These are phyloP conservation scores for Cytospora leucostoma DNA, from an alignment of 2,329 filamentous ascomycete species.

Conservation along the genomic window DNA sequence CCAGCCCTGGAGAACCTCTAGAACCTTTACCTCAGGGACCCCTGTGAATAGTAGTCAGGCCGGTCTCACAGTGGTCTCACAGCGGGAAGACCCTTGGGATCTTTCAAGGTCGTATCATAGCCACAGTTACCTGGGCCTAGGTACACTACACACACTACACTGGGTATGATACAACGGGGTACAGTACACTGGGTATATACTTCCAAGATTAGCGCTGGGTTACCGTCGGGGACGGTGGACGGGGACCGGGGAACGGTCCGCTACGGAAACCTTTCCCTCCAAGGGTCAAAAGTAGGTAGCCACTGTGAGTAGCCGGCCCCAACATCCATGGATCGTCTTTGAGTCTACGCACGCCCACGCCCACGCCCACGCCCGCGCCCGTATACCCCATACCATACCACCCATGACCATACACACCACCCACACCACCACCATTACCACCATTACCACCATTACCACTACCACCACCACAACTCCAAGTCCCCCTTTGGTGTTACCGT, in stretches of 20 bases:
- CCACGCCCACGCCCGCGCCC: no score
- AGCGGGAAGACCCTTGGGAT: not conserved
- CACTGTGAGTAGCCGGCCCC: no score
- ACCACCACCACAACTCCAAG: not conserved
- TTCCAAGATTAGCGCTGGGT: not conserved
- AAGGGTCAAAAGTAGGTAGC: not conserved
- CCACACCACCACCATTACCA: not conserved
- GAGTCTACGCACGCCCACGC: no score
- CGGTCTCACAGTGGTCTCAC: not conserved
- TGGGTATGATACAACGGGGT: not conserved
- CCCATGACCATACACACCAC: not conserved
- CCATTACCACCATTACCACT: not conserved
- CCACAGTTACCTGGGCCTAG: constrained; percentile 3
- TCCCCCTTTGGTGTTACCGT: not conserved
- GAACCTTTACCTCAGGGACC: no score
- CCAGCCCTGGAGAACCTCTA: no score
- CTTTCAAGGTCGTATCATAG: not conserved
- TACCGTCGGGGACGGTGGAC: no score
- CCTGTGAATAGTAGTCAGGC: no score
- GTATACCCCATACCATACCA: no score
- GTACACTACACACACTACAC: not conserved
- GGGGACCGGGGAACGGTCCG: constrained; percentile 22
- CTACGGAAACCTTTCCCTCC: constrained; percentile 8
- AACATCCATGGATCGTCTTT: no score
- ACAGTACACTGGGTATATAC: no score